Conservation (phyloP, 768 basidiomycete species). For the Mycena epipterygia region DNA sequence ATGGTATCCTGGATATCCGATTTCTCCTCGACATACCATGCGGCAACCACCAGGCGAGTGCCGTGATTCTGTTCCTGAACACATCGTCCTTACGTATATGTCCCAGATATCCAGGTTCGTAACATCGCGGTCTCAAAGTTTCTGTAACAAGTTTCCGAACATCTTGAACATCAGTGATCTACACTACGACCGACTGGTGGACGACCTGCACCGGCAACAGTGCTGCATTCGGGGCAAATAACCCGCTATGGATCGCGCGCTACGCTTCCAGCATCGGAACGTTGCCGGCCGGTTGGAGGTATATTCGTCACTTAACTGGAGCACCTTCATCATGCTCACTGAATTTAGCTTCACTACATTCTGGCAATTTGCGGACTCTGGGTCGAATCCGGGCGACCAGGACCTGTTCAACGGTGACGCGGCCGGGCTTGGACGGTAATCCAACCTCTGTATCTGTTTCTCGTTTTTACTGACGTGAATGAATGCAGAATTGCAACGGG, state of each 20-base stretch:
- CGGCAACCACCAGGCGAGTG: constrained; percentile 56
- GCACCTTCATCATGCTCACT: not conserved
- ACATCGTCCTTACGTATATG: not conserved
- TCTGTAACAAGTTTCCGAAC: not conserved
- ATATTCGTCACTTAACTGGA: constrained; percentile 31
- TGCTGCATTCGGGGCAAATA: constrained; percentile 60
- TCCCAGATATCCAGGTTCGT: constrained; percentile 57
- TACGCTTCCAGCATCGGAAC: constrained; percentile 64
- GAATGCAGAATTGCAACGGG: constrained; percentile 20
- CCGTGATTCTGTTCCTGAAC: not conserved
- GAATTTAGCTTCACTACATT: constrained; percentile 61
- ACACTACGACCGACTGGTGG: constrained; percentile 80
- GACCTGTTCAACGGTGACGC: constrained; percentile 69
- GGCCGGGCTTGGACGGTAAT: constrained; percentile 56
- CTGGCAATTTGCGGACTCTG: constrained; percentile 72
- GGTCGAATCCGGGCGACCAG: constrained; percentile 70
- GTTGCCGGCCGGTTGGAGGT: constrained; percentile 72
- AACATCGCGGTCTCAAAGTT: not conserved
- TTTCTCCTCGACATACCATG: constrained; percentile 72
- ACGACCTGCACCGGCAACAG: constrained; percentile 73
- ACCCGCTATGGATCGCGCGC: constrained; percentile 74
- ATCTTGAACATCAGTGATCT: constrained; percentile 58
- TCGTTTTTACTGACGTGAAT: not conserved
- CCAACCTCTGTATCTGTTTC: not conserved
- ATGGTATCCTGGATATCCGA: constrained; percentile 77